Evolutionary conservation across 2,329 filamentous ascomycete genomes (phyloP).

Genomic region (Sarocladium strictum): DNA sequence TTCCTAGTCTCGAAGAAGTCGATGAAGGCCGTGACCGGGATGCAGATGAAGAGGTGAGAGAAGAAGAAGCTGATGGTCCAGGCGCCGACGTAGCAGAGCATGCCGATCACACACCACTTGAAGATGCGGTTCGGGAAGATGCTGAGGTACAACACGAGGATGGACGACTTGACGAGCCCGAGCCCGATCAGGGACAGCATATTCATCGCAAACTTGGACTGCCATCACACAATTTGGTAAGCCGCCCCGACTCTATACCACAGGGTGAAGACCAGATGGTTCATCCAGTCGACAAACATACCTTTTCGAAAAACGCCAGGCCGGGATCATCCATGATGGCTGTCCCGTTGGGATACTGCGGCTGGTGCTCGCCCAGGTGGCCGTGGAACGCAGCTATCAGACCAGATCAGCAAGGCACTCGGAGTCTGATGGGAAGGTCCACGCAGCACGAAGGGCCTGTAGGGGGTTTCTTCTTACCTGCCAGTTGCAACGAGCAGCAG

Average conservation of each 20-base stretch:
- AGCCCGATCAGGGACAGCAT: background rate
- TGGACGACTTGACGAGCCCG: background rate
- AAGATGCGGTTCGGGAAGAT: background rate
- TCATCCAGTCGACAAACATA: background rate
- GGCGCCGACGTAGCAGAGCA: background rate
- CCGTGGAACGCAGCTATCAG: background rate
- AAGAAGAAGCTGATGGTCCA: slow-evolving; percentile 4
- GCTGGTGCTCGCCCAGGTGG: background rate
- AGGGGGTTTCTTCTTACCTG: background rate
- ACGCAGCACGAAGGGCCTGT: no score
- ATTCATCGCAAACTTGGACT: slow-evolving; percentile 1
- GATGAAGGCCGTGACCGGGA: background rate
- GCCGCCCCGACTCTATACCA: background rate
- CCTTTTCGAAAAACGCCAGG: background rate
- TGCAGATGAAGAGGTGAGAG: background rate
- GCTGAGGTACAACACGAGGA: background rate
- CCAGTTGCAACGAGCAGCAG: background rate
- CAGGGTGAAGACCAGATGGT: background rate
- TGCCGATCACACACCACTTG: background rate
- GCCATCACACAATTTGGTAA: background rate
- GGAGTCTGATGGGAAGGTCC: background rate
- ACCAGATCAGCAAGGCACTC: background rate
- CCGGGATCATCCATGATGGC: background rate
- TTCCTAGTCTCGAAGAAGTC: background rate
- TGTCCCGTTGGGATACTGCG: background rate